Evolutionary conservation across 2,329 filamentous ascomycete genomes (phyloP).

Genomic region (Colletotrichum sp.): DNA sequence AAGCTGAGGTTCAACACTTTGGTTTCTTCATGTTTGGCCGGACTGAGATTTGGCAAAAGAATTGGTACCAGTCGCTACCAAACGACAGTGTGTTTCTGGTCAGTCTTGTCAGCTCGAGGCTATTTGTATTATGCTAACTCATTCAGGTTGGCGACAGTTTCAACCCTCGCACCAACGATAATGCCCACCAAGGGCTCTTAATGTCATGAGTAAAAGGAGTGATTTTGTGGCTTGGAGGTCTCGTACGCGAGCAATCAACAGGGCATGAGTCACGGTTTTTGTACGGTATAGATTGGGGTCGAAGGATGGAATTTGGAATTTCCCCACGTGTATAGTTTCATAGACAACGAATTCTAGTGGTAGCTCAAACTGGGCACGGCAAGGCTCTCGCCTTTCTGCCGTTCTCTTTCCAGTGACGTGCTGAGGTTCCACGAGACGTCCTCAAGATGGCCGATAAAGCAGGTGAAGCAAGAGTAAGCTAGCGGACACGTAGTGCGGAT

Average conservation of each 20-base stretch:
- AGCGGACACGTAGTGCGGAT: background rate
- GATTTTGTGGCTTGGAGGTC: conserved; percentile 12
- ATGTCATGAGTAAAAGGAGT: conserved; percentile 1
- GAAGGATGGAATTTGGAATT: background rate
- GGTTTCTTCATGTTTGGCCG: background rate
- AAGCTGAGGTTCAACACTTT: background rate
- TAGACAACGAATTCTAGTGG: background rate
- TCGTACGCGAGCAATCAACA: background rate
- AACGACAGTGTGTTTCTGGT: background rate
- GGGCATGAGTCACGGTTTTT: conserved; percentile 7
- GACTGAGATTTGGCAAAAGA: background rate
- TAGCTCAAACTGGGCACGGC: background rate
- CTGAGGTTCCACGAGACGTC: background rate
- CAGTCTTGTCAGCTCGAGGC: background rate
- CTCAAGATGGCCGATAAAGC: background rate
- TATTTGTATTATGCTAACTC: background rate
- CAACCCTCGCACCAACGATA: background rate
- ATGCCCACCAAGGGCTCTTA: background rate
- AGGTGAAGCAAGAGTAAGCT: background rate
- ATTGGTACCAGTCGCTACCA: background rate
- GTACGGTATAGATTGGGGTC: conserved; percentile 10
- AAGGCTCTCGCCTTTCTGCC: background rate
- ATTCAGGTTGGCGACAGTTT: background rate
- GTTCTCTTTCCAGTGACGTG: background rate
- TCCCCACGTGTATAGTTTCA: conserved; percentile 6